Conservation (phyloP, 2,329 filamentous ascomycete species). For the Alternaria sp. region DNA sequence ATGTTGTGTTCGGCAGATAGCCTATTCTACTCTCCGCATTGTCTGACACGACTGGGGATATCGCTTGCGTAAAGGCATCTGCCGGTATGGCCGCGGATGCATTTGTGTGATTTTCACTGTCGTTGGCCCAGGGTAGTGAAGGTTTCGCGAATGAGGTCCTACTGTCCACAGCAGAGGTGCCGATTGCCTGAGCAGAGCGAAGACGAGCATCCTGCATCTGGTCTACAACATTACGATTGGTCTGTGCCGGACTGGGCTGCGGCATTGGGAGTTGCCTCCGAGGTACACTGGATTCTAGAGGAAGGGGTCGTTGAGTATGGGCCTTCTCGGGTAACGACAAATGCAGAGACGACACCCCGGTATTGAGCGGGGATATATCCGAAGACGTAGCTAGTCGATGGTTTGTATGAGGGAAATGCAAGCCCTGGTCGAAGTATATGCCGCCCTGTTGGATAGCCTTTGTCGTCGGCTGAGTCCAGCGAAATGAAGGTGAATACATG, state of each 20-base stretch:
- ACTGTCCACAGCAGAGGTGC: constrained; percentile 13
- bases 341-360: constrained; percentile 39
- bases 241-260: constrained; percentile 37
- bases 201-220: constrained; percentile 44
- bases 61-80: constrained; percentile 8
- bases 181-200: constrained; percentile 33
- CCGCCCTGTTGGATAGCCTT: constrained; percentile 22
- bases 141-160: constrained; percentile 30
- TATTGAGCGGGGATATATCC: constrained; percentile 41
- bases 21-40: constrained; percentile 17
- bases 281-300: constrained; percentile 25
- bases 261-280: constrained; percentile 45
- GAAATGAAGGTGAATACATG: constrained; percentile 26
- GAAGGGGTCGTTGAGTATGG: constrained; percentile 22
- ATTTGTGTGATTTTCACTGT: constrained; percentile 18
- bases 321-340: constrained; percentile 37
- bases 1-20: constrained; percentile 18
- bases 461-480: constrained; percentile 26
- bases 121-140: constrained; percentile 30
- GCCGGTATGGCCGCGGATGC: constrained; percentile 19
- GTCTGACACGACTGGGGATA: constrained; percentile 13
- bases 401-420: constrained; percentile 31
- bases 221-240: constrained; percentile 39
- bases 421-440: constrained; percentile 34
- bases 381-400: constrained; percentile 12